phyloP scores from a whole-genome alignment of 495 filamentous ascomycete species.

The Aspergillus baeticus region DNA sequence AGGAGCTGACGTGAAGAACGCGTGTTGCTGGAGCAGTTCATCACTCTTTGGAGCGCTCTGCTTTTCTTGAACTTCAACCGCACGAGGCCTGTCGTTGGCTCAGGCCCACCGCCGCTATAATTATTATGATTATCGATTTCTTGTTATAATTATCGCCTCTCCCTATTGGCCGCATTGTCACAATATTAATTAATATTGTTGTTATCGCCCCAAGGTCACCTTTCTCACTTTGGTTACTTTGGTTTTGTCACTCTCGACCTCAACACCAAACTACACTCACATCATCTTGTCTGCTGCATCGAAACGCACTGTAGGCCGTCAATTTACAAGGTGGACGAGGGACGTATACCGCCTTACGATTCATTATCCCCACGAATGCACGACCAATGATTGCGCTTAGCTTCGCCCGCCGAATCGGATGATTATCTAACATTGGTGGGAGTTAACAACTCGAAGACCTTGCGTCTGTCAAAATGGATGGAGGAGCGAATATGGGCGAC shows the following conservation, averaged over 20 bases:
- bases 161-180: constrained; percentile 1
- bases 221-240: constrained; percentile 11
- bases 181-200: constrained; percentile 5
- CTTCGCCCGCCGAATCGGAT: constrained; percentile 11
- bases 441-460: constrained; percentile 10
- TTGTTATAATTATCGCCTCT: constrained; percentile 5
- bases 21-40: constrained; percentile 2
- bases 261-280: not conserved
- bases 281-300: not conserved
- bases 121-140: constrained; percentile 6
- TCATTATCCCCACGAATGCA: constrained; percentile 2
- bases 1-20: constrained; percentile 7
- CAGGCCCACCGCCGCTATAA: constrained; percentile 1
- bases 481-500: constrained; percentile 50
- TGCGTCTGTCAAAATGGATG: constrained; percentile 18
- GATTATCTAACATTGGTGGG: constrained; percentile 12
- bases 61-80: not conserved
- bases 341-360: not conserved
- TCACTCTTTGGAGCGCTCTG: not conserved
- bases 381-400: constrained; percentile 9
- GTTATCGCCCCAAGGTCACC: not conserved
- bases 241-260: not conserved
- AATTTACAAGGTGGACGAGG: not conserved
- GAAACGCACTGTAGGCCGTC: not conserved
- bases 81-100: not conserved